Percentiles rank a stretch among this genome's conserved stretches.
phyloP scores from a whole-genome alignment of 1,284 basidiomycete genomes.

The Porodaedalea pini region DNA sequence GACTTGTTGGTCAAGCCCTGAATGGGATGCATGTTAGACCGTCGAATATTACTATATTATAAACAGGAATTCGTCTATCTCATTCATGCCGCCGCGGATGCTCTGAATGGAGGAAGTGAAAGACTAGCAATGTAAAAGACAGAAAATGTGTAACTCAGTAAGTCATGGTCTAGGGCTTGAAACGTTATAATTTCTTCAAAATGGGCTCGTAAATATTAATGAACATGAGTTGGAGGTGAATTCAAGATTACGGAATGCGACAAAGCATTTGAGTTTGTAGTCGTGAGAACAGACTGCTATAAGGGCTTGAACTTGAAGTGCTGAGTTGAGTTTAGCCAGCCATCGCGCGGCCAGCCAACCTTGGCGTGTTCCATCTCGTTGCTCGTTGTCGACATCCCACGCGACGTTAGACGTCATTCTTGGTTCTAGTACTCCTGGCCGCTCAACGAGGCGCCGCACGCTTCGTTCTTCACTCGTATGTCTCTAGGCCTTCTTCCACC shows the following conservation, averaged over 20 bases:
- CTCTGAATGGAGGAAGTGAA: too few relatives aligned
- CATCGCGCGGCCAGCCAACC: slow-evolving; percentile 5
- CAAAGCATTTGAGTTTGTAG: neutral
- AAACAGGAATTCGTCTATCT: too few relatives aligned
- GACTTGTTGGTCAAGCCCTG: slow-evolving; percentile 43
- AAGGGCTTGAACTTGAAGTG: neutral
- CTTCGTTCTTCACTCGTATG: slow-evolving; percentile 12
- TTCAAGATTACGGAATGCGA: slow-evolving; percentile 16
- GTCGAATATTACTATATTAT: neutral
- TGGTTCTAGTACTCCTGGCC: slow-evolving; percentile 1
- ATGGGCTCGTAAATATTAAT: too few relatives aligned
- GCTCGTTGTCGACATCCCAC: slow-evolving; percentile 14
- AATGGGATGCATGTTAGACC: slow-evolving; percentile 26
- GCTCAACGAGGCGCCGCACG: slow-evolving; percentile 14
- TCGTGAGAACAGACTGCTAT: slow-evolving; percentile 11
- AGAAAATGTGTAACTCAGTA: neutral
- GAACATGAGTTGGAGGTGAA: neutral
- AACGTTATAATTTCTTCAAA: too few relatives aligned
- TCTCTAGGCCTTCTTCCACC: slow-evolving; percentile 16
- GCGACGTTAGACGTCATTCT: slow-evolving; percentile 14
- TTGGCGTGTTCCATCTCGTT: slow-evolving; percentile 9
- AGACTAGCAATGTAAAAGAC: too few relatives aligned
- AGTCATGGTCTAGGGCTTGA: too few relatives aligned
- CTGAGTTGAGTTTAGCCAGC: neutral
- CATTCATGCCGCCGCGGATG: too few relatives aligned